These are phyloP conservation scores for Candida sp. DNA, from an alignment of 1,139 yeast species.

Conservation along the genomic window DNA sequence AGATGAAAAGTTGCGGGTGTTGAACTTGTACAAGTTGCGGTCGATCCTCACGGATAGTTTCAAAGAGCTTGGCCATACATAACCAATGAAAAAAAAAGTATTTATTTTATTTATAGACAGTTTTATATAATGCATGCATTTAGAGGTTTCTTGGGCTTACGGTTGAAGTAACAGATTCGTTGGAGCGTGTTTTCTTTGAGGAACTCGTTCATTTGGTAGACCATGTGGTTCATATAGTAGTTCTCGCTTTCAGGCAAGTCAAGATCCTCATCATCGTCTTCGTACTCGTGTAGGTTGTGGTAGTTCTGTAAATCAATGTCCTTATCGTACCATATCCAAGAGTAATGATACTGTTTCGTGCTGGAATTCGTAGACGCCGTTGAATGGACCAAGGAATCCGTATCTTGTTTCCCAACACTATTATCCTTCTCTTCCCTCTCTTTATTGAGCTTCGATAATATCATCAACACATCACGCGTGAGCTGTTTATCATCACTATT, in stretches of 20 bases:
- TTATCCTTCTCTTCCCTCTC: constrained; percentile 1
- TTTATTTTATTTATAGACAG: neutral
- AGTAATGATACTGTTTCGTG: constrained; percentile 16
- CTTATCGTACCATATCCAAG: constrained; percentile 45
- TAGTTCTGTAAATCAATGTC: constrained; percentile 32
- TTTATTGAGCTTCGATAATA: constrained; percentile 23
- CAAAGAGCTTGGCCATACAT: constrained; percentile 32
- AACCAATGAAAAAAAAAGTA: neutral
- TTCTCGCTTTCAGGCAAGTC: constrained; percentile 6
- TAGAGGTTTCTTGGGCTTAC: constrained; percentile 4
- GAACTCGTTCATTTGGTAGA: constrained; percentile 12
- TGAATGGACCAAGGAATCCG: constrained; percentile 3
- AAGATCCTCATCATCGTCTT: constrained; percentile 10
- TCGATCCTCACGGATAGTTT: constrained; percentile 63
- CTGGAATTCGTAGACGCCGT: constrained; percentile 3
- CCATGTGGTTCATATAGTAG: constrained; percentile 1
- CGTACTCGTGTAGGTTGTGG: constrained; percentile 27
- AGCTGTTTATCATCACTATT: constrained; percentile 33
- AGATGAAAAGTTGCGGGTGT: constrained; percentile 81
- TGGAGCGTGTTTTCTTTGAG: constrained; percentile 2
- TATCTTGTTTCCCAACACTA: neutral
- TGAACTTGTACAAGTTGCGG: constrained; percentile 78
- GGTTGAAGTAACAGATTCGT: constrained; percentile 15
- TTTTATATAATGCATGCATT: constrained; percentile 13
- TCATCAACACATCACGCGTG: constrained; percentile 27